phyloP scores from a whole-genome alignment of 2,329 filamentous ascomycete species.

The Colletotrichum orchidophilum region DNA sequence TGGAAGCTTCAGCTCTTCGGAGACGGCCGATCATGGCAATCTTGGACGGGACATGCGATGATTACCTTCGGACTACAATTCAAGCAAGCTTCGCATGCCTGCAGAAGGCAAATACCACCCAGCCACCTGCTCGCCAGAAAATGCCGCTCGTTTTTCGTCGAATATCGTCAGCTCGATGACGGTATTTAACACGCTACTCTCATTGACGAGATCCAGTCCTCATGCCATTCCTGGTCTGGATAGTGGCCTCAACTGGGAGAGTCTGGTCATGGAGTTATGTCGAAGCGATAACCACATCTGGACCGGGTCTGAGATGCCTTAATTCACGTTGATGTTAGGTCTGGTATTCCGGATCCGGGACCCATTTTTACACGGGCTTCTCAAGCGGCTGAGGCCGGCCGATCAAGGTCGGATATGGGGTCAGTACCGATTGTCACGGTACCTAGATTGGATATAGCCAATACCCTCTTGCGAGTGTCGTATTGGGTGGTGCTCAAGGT shows the following conservation, averaged over 20 bases:
- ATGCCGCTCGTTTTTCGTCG: neutral
- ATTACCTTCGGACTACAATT: neutral
- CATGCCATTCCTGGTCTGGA: accelerated
- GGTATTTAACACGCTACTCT: neutral
- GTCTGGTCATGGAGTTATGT: neutral
- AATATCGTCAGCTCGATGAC: neutral
- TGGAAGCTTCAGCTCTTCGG: neutral
- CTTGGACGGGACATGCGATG: neutral
- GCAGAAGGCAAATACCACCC: neutral
- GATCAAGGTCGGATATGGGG: too few species aligned
- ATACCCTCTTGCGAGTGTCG: too few species aligned
- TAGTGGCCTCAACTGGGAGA: neutral
- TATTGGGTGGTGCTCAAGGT: neutral
- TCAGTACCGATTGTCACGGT: neutral
- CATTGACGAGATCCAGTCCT: neutral
- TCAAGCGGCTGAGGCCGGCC: neutral
- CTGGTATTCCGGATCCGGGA: neutral
- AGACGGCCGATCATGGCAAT: neutral
- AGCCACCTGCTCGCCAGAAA: neutral
- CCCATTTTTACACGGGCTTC: neutral
- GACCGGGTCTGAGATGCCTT: neutral
- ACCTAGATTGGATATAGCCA: too few species aligned
- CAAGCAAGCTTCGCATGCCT: neutral
- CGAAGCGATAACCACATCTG: neutral
- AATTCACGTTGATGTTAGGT: neutral